Evolutionary conservation across 2,329 filamentous ascomycete species (phyloP), one percentile per base, ranked within the genome.

Genomic region (Aureobasidium sp.): DNA sequence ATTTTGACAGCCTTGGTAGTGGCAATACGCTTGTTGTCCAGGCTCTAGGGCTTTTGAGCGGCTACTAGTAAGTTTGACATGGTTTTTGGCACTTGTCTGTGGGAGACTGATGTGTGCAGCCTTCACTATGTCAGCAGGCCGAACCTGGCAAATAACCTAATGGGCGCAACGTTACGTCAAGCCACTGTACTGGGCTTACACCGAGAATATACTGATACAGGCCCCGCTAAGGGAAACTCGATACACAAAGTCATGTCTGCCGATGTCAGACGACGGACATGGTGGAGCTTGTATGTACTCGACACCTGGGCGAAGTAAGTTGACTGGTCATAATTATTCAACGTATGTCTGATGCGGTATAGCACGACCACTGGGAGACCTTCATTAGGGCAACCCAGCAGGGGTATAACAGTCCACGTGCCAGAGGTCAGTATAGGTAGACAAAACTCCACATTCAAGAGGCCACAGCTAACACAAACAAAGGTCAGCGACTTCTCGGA

Each of bases 281-380:
- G 88, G 87, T 90, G 87, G 87, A 87, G 82, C 53, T 73, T 90
- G 6, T 87, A 89, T 71, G 88, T 86, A 68, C 78, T 91, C 27
- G 88, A 90, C 69, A 88, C 87, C 0, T 90, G 87, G 87, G 86
- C 85, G 0, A 58, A 58, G 54, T 58, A 34, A 47, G 54, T 47
- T 8, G 21, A 21, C 21, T 21, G 21, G 21, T 1, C 21, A 21
- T 21, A 1, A 21, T 21, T 21, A 21, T 1, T 21, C 21, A 21
- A 21, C 21, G 1, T 1, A 1, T 21, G 1, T 21, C 21, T 21
- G 21, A 21, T 21, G 21, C 21, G 21, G 21, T 21, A 5, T 13
- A 85, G 83, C 16, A 87, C 86, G 36, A 89, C 86, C 1, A 81
- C 89, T 65, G 87, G 87, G 1, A 80, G 87, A 42, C 87, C 87